Evolutionary conservation across 2,329 filamentous ascomycete species (phyloP).

Genomic region (Penicillium sp.): DNA sequence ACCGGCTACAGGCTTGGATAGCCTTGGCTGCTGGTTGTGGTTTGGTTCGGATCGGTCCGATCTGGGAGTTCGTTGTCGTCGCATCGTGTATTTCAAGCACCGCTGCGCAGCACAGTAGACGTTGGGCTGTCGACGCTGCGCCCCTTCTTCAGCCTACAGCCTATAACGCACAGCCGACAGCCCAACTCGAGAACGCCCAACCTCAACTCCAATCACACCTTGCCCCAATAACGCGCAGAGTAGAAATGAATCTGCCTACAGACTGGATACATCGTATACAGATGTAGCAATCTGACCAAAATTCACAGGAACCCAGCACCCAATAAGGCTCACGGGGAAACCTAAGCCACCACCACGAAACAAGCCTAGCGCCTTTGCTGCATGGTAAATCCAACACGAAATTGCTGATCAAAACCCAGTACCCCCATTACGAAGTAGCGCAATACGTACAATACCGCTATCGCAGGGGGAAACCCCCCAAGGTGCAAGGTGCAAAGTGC

Average conservation of each 20-base stretch:
- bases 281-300: not conserved
- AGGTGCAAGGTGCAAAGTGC: not conserved
- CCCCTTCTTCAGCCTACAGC: not conserved
- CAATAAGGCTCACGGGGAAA: not conserved
- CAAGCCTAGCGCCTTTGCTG: not conserved
- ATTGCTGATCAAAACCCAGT: not conserved
- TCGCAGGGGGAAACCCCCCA: not conserved
- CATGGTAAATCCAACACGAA: not conserved
- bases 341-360: not conserved
- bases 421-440: not conserved
- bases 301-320: not conserved
- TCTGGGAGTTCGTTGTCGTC: not conserved
- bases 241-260: not conserved
- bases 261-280: not conserved
- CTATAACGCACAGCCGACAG: not conserved
- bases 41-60: conserved; percentile 9
- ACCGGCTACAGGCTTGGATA: conserved; percentile 6
- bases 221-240: not conserved
- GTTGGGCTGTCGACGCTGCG: not conserved
- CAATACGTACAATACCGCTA: not conserved
- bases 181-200: not conserved
- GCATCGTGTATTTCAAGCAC: not conserved
- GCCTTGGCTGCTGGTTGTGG: not conserved
- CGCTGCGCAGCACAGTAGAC: not conserved
- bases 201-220: not conserved